A percentile compares a stretch with the other conserved stretches of the same genome.
These are phyloP conservation scores for Sambucus nigra DNA, from an alignment of 129 eudicot genomes.

Conservation along the genomic window DNA sequence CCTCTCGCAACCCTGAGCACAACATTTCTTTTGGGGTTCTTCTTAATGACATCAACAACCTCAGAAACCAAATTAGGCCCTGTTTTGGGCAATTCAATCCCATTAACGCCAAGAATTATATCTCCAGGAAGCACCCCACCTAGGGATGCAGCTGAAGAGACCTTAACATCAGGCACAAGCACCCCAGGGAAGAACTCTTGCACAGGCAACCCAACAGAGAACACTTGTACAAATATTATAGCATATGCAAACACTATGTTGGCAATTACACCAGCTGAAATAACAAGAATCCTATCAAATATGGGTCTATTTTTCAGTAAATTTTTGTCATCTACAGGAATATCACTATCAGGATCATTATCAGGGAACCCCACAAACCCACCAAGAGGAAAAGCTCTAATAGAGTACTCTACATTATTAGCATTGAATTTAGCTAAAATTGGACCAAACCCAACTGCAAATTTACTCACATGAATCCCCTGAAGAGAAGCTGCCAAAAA, in stretches of 20 bases:
- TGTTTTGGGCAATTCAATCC: constrained; percentile 35
- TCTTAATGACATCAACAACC: constrained; percentile 77
- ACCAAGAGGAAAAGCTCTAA: constrained; percentile 90
- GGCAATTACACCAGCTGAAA: constrained; percentile 96
- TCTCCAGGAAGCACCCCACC: constrained; percentile 81
- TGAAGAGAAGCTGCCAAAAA: constrained; percentile 85
- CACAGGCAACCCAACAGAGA: constrained; percentile 89
- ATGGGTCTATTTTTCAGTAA: constrained; percentile 77
- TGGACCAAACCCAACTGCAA: constrained; percentile 96
- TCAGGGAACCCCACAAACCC: constrained; percentile 99
- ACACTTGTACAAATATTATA: constrained; percentile 64
- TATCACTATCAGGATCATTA: constrained; percentile 95
- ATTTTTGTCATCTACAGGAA: constrained; percentile 72
- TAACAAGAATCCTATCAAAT: constrained; percentile 71
- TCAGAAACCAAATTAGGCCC: constrained; percentile 60
- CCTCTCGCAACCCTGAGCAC: constrained; percentile 50
- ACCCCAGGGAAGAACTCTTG: constrained; percentile 89
- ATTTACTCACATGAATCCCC: constrained; percentile 94
- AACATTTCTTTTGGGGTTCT: constrained; percentile 43
- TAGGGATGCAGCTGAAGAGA: constrained; percentile 79
- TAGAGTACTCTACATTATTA: constrained; percentile 79
- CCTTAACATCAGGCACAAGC: constrained; percentile 76
- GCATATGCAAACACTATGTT: constrained; percentile 71
- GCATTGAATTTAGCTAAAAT: constrained; percentile 82
- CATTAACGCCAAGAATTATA: constrained; percentile 60